Evolutionary conservation across 179 eudicot species (phyloP).

Genomic region (Patellifolia procumbens): DNA sequence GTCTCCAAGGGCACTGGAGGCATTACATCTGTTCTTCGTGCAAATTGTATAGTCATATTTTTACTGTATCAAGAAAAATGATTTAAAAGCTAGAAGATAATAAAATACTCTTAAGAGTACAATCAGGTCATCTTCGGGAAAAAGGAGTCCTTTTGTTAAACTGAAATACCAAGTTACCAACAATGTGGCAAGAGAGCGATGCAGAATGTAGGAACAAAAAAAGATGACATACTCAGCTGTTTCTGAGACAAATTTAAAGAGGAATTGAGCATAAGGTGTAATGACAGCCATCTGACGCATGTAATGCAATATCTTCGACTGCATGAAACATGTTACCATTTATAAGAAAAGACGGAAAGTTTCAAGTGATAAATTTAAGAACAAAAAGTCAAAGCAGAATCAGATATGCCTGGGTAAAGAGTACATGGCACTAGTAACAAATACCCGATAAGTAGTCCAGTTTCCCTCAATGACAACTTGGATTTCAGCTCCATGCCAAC

Average conservation of each 20-base stretch:
- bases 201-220: conserved; percentile 22
- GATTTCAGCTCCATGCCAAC: conserved; percentile 99
- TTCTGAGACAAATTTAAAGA: conserved; percentile 84
- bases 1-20: conserved; percentile 94
- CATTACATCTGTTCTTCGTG: conserved; percentile 97
- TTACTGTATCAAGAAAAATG: conserved; percentile 49
- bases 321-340: conserved; percentile 33
- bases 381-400: conserved; percentile 4
- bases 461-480: conserved; percentile 99
- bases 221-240: conserved; percentile 71
- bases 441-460: conserved; percentile 98
- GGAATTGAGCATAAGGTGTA: conserved; percentile 96
- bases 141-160: neutral
- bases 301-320: conserved; percentile 98
- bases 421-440: conserved; percentile 19
- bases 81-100: conserved; percentile 6
- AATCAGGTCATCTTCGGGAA: neutral
- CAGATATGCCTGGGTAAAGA: conserved; percentile 15
- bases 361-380: conserved; percentile 10
- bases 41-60: conserved; percentile 80
- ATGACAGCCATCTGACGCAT: conserved; percentile 99
- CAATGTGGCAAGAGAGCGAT: conserved; percentile 8
- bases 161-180: no score
- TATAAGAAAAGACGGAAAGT: conserved; percentile 6
- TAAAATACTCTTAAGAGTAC: conserved; percentile 40